Conservation (phyloP, 345 rosid species). For the Gossypium rotundifolium region DNA sequence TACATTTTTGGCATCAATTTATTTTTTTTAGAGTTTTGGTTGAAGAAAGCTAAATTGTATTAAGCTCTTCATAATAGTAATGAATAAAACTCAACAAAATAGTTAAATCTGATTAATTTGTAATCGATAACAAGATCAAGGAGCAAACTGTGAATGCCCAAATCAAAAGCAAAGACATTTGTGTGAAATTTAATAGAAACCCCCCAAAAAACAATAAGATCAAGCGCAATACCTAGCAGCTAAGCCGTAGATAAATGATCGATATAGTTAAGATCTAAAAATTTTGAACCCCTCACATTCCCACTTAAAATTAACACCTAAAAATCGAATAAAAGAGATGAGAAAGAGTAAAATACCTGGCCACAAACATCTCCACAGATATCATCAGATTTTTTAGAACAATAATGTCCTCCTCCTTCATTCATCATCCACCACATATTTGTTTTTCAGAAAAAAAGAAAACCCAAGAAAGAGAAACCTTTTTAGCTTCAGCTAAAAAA, state of each 20-base stretch:
- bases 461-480: not conserved
- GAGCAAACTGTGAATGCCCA: not conserved
- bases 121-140: not conserved
- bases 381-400: slow-evolving; percentile 94
- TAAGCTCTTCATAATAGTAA: not conserved
- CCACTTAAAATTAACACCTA: slow-evolving; percentile 1
- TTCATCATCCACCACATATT: slow-evolving; percentile 97
- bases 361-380: slow-evolving; percentile 77
- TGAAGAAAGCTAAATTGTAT: not conserved
- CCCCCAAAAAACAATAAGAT: not conserved
- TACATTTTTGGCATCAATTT: too few species aligned
- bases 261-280: slow-evolving; percentile 16
- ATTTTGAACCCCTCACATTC: not conserved
- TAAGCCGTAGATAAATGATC: not conserved
- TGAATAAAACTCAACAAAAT: not conserved
- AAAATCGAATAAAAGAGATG: not conserved
- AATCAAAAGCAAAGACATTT: slow-evolving; percentile 6
- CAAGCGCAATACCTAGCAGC: not conserved
- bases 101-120: not conserved
- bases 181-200: not conserved
- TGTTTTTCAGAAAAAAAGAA: not conserved
- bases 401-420: slow-evolving; percentile 79
- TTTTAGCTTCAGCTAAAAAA: not conserved
- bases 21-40: not conserved
- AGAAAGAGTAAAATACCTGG: slow-evolving; percentile 45